Evolutionary conservation across 257 asterid genomes (phyloP).

Genomic region (Lycium ferocissimum): DNA sequence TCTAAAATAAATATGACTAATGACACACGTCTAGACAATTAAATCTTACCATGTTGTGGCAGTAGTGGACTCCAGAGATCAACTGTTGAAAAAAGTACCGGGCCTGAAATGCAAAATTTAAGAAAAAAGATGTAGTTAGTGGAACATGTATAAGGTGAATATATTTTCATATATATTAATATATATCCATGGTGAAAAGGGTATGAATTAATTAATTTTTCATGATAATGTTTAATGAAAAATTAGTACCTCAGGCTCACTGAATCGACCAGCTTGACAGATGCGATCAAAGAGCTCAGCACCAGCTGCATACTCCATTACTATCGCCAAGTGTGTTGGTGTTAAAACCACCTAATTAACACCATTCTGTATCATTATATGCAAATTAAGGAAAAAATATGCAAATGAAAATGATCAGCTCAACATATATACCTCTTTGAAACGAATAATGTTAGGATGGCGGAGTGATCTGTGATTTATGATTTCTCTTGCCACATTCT

Average conservation of each 20-base stretch:
- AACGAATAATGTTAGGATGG: conserved; percentile 81
- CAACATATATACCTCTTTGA: conserved; percentile 58
- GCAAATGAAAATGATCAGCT: no score
- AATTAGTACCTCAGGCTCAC: conserved; percentile 60
- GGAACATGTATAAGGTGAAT: background rate
- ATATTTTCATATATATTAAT: background rate
- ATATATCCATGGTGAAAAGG: background rate
- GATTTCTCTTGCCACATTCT: conserved; percentile 75
- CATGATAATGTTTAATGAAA: no score
- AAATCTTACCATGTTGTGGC: conserved; percentile 64
- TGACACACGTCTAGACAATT: background rate
- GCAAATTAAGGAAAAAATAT: no score
- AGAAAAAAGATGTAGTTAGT: background rate
- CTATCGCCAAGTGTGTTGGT: conserved; percentile 49
- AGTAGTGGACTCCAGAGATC: conserved; percentile 77
- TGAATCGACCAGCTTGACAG: conserved; percentile 49
- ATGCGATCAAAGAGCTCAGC: conserved; percentile 75
- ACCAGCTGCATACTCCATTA: conserved; percentile 85
- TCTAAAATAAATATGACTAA: background rate
- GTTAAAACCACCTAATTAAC: conserved; percentile 34
- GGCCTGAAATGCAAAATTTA: conserved; percentile 48
- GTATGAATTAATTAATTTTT: no score
- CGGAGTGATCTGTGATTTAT: conserved; percentile 77
- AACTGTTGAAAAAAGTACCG: conserved; percentile 88
- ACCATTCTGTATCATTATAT: no score